phyloP scores from a whole-genome alignment of 2,329 filamentous ascomycete species.

The Blastomyces silverae region DNA sequence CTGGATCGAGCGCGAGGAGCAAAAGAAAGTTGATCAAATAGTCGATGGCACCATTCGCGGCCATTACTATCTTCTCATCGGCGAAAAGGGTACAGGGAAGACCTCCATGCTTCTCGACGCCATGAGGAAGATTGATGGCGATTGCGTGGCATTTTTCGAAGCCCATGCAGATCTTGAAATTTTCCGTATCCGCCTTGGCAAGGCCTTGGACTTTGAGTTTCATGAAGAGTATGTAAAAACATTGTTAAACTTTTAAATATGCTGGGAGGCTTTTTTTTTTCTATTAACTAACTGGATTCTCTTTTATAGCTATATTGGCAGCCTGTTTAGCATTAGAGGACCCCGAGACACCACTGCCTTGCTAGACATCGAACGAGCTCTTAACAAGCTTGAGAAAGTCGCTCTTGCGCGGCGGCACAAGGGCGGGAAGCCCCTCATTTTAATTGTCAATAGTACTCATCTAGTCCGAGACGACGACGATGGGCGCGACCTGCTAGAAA shows the following conservation, averaged over 20 bases:
- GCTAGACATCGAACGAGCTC: conserved; percentile 88
- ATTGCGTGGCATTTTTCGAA: conserved; percentile 91
- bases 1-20: conserved; percentile 82
- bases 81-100: conserved; percentile 95
- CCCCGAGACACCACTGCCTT: conserved; percentile 87
- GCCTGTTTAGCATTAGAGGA: conserved; percentile 88
- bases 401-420: conserved; percentile 59
- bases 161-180: conserved; percentile 93
- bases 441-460: conserved; percentile 93
- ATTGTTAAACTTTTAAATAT: background rate
- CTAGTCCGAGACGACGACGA: conserved; percentile 85
- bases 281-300: background rate
- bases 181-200: conserved; percentile 85
- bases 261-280: too few relatives aligned
- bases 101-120: conserved; percentile 93
- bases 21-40: conserved; percentile 73
- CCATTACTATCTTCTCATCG: conserved; percentile 85
- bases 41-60: conserved; percentile 65
- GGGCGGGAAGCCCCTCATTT: conserved; percentile 64
- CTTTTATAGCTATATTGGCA: conserved; percentile 59
- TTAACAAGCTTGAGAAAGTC: conserved; percentile 97
- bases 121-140: conserved; percentile 86
- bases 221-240: conserved; percentile 71
- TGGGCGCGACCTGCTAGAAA: conserved; percentile 85
- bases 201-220: conserved; percentile 91